Evolutionary conservation across 2,329 filamentous ascomycete species (phyloP).

Genomic region (Colletotrichum eleusines): DNA sequence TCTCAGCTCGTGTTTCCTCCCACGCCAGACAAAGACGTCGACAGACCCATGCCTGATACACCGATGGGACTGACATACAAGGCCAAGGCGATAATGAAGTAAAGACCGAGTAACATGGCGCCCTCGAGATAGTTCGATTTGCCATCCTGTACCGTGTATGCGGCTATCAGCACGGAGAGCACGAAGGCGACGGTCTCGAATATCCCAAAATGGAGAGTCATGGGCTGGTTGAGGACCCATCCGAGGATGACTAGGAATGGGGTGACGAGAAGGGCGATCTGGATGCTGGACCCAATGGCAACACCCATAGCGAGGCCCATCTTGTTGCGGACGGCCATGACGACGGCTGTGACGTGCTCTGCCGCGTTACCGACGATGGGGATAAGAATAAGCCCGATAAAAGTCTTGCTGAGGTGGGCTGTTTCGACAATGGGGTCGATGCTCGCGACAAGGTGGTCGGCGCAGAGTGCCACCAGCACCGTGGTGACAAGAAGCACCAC

Average conservation of each 20-base stretch:
- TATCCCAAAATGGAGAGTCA: slow-evolving; percentile 85
- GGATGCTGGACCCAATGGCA: slow-evolving; percentile 84
- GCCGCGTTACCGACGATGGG: slow-evolving; percentile 86
- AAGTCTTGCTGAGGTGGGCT: slow-evolving; percentile 81
- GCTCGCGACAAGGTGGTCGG: slow-evolving; percentile 81
- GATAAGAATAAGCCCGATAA: slow-evolving; percentile 83
- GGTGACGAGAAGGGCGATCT: slow-evolving; percentile 85
- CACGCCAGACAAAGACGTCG: too few species aligned
- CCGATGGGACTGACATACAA: slow-evolving; percentile 68
- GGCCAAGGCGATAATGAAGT: slow-evolving; percentile 70
- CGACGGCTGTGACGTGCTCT: slow-evolving; percentile 84
- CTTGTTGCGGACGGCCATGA: slow-evolving; percentile 83
- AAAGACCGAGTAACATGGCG: slow-evolving; percentile 72
- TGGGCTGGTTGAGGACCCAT: slow-evolving; percentile 78
- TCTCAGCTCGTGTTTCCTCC: too few species aligned
- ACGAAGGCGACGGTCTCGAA: slow-evolving; percentile 85
- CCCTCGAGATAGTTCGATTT: slow-evolving; percentile 89
- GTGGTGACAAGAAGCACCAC: slow-evolving; percentile 78
- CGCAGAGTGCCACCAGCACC: slow-evolving; percentile 77
- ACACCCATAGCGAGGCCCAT: slow-evolving; percentile 82
- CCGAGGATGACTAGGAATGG: slow-evolving; percentile 84
- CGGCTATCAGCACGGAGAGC: slow-evolving; percentile 80
- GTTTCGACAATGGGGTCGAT: slow-evolving; percentile 79
- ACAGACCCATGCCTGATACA: too few species aligned
- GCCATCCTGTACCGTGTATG: slow-evolving; percentile 82